phyloP scores from a whole-genome alignment of 2,329 filamentous ascomycete genomes.

The Davidsoniella neocaledoniae region DNA sequence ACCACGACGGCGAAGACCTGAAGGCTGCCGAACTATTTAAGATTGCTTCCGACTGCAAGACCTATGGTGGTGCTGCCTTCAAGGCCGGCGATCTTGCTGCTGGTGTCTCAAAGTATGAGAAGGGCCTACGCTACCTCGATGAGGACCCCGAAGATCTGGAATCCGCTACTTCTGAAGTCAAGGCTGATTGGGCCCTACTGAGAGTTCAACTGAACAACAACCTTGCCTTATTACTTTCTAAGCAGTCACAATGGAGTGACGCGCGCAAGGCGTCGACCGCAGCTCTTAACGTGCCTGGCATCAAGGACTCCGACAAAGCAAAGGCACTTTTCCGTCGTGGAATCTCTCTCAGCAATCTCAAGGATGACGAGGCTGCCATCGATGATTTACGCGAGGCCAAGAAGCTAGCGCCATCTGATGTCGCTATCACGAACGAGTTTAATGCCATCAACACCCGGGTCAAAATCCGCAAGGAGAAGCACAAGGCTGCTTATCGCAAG shows the following conservation, averaged over 20 bases:
- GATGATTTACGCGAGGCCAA: constrained; percentile 60
- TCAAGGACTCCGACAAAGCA: constrained; percentile 61
- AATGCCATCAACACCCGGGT: constrained; percentile 61
- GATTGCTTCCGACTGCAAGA: constrained; percentile 75
- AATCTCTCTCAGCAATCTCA: constrained; percentile 54
- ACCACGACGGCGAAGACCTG: constrained; percentile 43
- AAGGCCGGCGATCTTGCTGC: constrained; percentile 55
- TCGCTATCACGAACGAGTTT: constrained; percentile 58
- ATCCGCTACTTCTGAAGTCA: constrained; percentile 51
- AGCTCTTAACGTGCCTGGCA: constrained; percentile 50
- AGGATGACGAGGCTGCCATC: constrained; percentile 71
- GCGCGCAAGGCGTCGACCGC: constrained; percentile 52
- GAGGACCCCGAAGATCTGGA: constrained; percentile 58
- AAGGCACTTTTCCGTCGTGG: constrained; percentile 81
- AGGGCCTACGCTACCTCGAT: constrained; percentile 76
- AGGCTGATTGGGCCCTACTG: constrained; percentile 50
- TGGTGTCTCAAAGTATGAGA: constrained; percentile 84
- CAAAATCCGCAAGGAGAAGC: constrained; percentile 60
- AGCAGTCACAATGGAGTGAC: constrained; percentile 56
- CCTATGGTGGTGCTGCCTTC: constrained; percentile 83
- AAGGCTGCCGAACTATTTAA: constrained; percentile 43
- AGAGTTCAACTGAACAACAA: constrained; percentile 83
- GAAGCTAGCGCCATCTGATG: constrained; percentile 58
- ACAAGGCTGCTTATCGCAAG: constrained; percentile 85
- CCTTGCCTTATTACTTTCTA: constrained; percentile 68